Base-by-base conservation (phyloP, 2,329 filamentous ascomycete species). In the Stagonosporopsis rhizophila region DNA sequence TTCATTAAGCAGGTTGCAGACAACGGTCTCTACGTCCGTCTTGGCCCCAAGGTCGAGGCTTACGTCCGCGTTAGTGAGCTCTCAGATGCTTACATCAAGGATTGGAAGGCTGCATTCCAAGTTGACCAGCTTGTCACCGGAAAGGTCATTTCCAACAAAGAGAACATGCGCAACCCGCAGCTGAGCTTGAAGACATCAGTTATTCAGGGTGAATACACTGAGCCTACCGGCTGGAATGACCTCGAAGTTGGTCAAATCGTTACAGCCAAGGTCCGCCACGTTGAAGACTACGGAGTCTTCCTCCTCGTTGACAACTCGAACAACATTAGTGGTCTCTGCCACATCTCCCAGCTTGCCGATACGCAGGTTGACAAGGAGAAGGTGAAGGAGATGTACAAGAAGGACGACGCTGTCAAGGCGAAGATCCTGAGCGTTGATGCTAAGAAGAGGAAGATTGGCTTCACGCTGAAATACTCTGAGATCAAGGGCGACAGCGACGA, bases 241-340 rank as follows among this genome's bases (percentile, higher is more conserved):
- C 81, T 98, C 53, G 86, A 89, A 70, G 80, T 85, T 59, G 93
- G 92, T 6, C 90, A 96, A 75, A 80, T 92, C 28, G 84, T 99
- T 30, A 96, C 91, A 12, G 95, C 93, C 44, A 96, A 91, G 72
- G 87, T 99, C 52, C 89, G 93, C 67, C 96, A 96, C 77, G 92
- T 98, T 2, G 91, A 96, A 70, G 90, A 96, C 28, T 99, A 93
- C 73, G 95, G 95, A 62, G 94, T 94, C 5, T 99, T 99, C 75
- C 90, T 99, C 66, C 86, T 96, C 39, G 81, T 99, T 19, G 92
- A 97, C 74, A 87, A 89, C 58, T 96, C 93, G 4, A 83, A 86
- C 52, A 96, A 96, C 65, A 87, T 99, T 60, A 96, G 94, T 66
- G 95, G 95, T 59, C 83, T 99, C 9, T 98, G 94, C 75, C 95